phyloP scores from a whole-genome alignment of 176 grass and related monocot species.

The Triticum urartu region DNA sequence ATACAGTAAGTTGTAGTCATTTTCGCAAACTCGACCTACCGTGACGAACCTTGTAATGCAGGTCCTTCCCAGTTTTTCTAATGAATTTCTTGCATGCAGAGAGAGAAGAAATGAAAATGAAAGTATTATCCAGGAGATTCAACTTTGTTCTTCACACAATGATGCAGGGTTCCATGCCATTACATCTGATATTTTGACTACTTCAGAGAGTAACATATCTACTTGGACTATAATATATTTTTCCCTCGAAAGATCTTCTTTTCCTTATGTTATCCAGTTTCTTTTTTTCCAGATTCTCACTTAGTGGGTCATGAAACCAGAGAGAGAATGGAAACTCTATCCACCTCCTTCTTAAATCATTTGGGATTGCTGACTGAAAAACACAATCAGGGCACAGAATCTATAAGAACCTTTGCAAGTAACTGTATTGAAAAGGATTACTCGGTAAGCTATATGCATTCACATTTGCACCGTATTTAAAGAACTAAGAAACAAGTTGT shows the following conservation, averaged over 20 bases:
- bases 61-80: not conserved
- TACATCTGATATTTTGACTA: conserved; percentile 47
- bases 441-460: conserved; percentile 43
- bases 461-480: not conserved
- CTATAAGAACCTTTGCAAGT: conserved; percentile 36
- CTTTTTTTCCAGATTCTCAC: conserved; percentile 50
- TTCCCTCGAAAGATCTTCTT: not conserved
- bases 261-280: conserved; percentile 18
- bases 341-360: conserved; percentile 20
- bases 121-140: conserved; percentile 46
- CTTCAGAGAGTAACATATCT: conserved; percentile 55
- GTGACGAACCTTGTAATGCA: conserved; percentile 16
- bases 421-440: conserved; percentile 64
- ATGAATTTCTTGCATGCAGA: conserved; percentile 43
- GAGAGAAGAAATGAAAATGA: conserved; percentile 46
- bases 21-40: conserved; percentile 6
- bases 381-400: conserved; percentile 41
- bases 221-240: conserved; percentile 9
- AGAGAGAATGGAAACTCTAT: conserved; percentile 29
- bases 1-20: conserved; percentile 52
- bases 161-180: conserved; percentile 42
- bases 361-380: conserved; percentile 48
- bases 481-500: not conserved
- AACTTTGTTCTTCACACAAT: conserved; percentile 40
- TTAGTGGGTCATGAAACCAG: conserved; percentile 46